Conservation (phyloP, 495 filamentous ascomycete genomes). For the Geoglossum glabrum region DNA sequence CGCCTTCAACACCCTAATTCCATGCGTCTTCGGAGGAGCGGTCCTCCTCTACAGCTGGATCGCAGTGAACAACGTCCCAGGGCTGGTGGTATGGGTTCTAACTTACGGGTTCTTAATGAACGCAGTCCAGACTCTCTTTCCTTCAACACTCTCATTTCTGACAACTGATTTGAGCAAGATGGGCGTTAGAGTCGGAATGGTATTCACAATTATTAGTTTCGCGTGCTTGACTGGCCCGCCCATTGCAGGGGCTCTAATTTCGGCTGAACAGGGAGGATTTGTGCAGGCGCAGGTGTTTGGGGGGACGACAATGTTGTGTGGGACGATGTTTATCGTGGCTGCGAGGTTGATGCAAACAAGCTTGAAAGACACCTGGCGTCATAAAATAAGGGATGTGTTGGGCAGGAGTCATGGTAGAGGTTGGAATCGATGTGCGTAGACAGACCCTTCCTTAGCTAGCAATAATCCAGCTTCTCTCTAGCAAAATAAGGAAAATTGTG, state of each 20-base stretch:
- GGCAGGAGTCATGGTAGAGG: too few relatives aligned
- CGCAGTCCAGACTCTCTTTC: conserved; percentile 47
- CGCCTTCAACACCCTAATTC: conserved; percentile 40
- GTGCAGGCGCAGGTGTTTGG: conserved; percentile 38
- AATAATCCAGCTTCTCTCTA: too few relatives aligned
- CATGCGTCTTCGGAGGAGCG: conserved; percentile 29
- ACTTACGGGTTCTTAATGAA: conserved; percentile 42
- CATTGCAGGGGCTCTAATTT: conserved; percentile 44
- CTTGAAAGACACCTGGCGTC: too few relatives aligned
- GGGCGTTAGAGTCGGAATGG: conserved; percentile 60
- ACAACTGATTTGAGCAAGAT: conserved; percentile 43
- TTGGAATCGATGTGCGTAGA: too few relatives aligned
- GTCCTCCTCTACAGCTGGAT: conserved; percentile 42
- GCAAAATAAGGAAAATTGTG: too few relatives aligned
- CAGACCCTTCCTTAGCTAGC: too few relatives aligned
- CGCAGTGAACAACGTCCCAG: conserved; percentile 26
- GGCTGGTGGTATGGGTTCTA: conserved; percentile 39
- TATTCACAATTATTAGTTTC: conserved; percentile 53
- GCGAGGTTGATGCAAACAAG: conserved; percentile 27
- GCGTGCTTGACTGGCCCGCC: conserved; percentile 56
- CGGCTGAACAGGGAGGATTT: conserved; percentile 29
- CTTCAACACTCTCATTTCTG: conserved; percentile 38
- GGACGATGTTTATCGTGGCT: conserved; percentile 22
- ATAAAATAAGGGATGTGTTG: too few relatives aligned
- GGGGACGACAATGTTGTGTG: conserved; percentile 21